Evolutionary conservation across 73 alveolate genomes (phyloP), one percentile per base, ranked within the genome.

Genomic region (Paramecium octaurelia): DNA sequence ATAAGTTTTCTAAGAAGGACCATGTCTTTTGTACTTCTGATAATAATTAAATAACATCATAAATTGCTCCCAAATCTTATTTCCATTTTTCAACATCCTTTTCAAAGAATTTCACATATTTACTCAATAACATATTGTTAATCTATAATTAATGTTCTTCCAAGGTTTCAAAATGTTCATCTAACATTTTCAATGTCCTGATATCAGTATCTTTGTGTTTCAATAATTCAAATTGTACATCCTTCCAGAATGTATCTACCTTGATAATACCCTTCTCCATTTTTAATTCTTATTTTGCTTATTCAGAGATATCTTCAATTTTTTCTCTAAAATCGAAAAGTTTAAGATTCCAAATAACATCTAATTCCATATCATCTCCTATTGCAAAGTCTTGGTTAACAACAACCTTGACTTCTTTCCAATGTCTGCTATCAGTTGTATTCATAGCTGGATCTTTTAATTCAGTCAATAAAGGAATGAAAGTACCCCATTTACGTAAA

Each of bases 231-330:
- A 97, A 97, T 57, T 60, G 93, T 9, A 97, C 95, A 60, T 91
- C 98, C 38, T 95, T 94, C 99, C 99, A 98, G 92, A 97, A 96
- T 86, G 98, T 99, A 44, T 97, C 98, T 43, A 99, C 97, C 94
- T 99, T 99, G 71, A 96, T 96, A 50, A 99, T 93, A 68, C 99
- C 97, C 94, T 97, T 98, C 94, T 99, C 99, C 99, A 99, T 99
- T 96, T 98, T 99, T 86, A 98, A 98, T 92, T 99, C 99, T 93
- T 98, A 97, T 86, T 99, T 97, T n/a, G 99, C 99, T 95, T 99
- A 95, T 75, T 96, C 99, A 57, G 98, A 92, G 58, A 96, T 96
- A 86, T 96, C 99, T 96, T 96, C 98, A 68, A 96, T 96, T 89
- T 95, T 96, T 64, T 96, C 99, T 23, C 96, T 94, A 92, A 80